These are phyloP conservation scores for Ceratocystis destructans DNA, from an alignment of 2,329 filamentous ascomycete genomes.

Conservation along the genomic window DNA sequence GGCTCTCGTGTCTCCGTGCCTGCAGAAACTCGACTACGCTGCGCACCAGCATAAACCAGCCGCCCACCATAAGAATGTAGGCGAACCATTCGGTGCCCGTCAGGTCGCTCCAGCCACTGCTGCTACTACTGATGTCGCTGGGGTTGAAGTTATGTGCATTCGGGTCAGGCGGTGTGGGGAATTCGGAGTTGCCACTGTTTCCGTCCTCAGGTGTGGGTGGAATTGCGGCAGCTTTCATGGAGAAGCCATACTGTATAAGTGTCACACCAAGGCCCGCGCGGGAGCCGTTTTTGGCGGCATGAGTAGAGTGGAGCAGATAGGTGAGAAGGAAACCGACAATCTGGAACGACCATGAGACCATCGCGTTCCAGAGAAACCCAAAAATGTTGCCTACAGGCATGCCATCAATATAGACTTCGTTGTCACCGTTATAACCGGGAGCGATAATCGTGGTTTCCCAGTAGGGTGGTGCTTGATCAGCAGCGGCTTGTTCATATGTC, in stretches of 20 bases:
- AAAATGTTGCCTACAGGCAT: slow-evolving; percentile 83
- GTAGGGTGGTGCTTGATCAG: slow-evolving; percentile 89
- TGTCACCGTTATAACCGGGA: slow-evolving; percentile 73
- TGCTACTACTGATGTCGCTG: slow-evolving; percentile 40
- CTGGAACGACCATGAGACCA: slow-evolving; percentile 97
- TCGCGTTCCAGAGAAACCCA: slow-evolving; percentile 79
- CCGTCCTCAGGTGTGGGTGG: slow-evolving; percentile 30
- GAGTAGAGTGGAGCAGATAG: slow-evolving; percentile 93
- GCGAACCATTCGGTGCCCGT: slow-evolving; percentile 75
- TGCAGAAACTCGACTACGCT: slow-evolving; percentile 83
- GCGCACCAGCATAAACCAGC: slow-evolving; percentile 94
- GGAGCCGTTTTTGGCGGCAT: slow-evolving; percentile 95
- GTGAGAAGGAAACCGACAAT: slow-evolving; percentile 95
- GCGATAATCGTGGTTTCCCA: slow-evolving; percentile 98
- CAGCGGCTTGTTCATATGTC: slow-evolving; percentile 97
- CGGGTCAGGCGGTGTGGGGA: slow-evolving; percentile 65
- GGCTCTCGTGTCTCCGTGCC: slow-evolving; percentile 77
- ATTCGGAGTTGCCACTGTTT: slow-evolving; percentile 40
- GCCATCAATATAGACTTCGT: slow-evolving; percentile 95
- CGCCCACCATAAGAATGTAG: slow-evolving; percentile 88
- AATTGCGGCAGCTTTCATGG: slow-evolving; percentile 58
- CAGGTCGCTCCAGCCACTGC: slow-evolving; percentile 41
- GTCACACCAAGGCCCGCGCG: slow-evolving; percentile 89
- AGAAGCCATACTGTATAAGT: slow-evolving; percentile 91
- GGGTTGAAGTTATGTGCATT: slow-evolving; percentile 84